Evolutionary conservation across 2,329 filamentous ascomycete species (phyloP).

Genomic region (Sporothrix pallida): DNA sequence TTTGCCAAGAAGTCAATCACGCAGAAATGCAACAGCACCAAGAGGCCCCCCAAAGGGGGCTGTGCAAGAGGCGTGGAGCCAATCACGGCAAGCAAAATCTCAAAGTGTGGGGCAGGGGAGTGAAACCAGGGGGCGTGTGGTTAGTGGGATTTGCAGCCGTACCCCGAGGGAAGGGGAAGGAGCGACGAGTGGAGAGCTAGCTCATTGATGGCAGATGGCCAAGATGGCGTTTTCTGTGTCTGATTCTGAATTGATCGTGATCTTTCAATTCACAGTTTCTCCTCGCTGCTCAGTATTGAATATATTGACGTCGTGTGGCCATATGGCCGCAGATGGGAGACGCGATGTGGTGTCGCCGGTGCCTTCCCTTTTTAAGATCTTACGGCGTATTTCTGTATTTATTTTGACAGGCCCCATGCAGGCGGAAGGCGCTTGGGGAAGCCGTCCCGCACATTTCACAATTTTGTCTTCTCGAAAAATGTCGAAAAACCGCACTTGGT

Average conservation of each 20-base stretch:
- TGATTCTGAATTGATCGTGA: not conserved
- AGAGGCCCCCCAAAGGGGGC: constrained; percentile 30
- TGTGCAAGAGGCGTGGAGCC: constrained; percentile 32
- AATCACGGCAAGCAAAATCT: constrained; percentile 30
- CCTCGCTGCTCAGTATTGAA: too few species aligned
- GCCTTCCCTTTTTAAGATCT: not conserved
- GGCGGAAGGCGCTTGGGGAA: constrained; percentile 15
- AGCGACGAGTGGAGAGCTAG: constrained; percentile 11
- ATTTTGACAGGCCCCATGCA: constrained; percentile 23
- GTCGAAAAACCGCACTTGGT: not conserved
- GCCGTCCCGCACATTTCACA: constrained; percentile 13
- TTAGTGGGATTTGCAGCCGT: constrained; percentile 16
- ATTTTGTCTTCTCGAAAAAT: not conserved
- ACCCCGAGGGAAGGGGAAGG: constrained; percentile 19
- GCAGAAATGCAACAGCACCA: constrained; percentile 33
- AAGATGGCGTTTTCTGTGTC: not conserved
- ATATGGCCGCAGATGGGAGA: not conserved
- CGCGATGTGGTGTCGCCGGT: not conserved
- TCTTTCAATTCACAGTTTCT: not conserved
- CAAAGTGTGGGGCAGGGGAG: constrained; percentile 19
- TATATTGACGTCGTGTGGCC: too few species aligned
- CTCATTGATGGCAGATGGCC: not conserved
- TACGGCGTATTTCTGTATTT: not conserved
- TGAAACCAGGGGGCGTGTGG: constrained; percentile 25
- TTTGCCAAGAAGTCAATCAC: constrained; percentile 33